Evolutionary conservation across 257 asterid species (phyloP).

Genomic region (Solanum chmielewskii): DNA sequence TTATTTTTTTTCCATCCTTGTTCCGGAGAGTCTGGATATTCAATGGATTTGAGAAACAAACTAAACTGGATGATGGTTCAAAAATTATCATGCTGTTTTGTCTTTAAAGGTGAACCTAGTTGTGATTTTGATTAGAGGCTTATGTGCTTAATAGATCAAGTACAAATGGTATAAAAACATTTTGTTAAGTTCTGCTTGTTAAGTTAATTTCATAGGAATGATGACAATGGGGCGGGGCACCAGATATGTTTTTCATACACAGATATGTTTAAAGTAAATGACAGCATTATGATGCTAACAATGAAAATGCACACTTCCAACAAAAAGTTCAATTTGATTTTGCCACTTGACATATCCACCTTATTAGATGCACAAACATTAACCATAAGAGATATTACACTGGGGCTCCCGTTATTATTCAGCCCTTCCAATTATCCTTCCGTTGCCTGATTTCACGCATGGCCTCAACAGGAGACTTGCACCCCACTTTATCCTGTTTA

Average conservation of each 20-base stretch:
- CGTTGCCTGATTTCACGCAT: slow-evolving; percentile 50
- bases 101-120: too few relatives aligned
- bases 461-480: slow-evolving; percentile 77
- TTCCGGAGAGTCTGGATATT: too few relatives aligned
- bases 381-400: background rate
- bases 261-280: background rate
- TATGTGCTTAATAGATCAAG: too few relatives aligned
- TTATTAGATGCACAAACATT: background rate
- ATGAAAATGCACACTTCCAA: background rate
- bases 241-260: background rate
- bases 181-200: too few relatives aligned
- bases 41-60: too few relatives aligned
- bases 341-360: background rate
- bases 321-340: background rate
- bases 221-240: too few relatives aligned
- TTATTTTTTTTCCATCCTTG: too few relatives aligned
- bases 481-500: slow-evolving; percentile 55
- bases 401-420: background rate
- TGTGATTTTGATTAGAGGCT: too few relatives aligned
- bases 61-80: too few relatives aligned
- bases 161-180: too few relatives aligned
- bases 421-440: slow-evolving; percentile 59
- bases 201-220: too few relatives aligned
- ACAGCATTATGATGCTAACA: background rate
- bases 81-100: too few relatives aligned